phyloP scores from a whole-genome alignment of 768 basidiomycete genomes.

The Amanita fuliginea region DNA sequence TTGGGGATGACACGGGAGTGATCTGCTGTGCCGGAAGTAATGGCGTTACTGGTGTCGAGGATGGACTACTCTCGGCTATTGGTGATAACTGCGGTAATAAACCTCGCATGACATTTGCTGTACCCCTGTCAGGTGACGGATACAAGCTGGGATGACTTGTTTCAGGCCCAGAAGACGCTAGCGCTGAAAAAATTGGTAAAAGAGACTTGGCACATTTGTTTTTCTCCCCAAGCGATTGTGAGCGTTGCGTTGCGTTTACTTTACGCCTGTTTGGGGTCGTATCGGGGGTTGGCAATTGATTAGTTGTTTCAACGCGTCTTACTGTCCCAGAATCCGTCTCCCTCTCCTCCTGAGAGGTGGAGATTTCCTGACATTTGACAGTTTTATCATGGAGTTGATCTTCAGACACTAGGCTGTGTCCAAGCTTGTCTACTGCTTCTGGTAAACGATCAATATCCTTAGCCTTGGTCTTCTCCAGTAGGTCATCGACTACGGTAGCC shows the following conservation, averaged over 20 bases:
- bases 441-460: constrained; percentile 38
- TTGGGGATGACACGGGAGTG: neutral
- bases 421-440: constrained; percentile 37
- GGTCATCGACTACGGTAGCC: constrained; percentile 53
- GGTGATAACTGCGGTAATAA: neutral
- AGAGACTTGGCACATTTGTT: neutral
- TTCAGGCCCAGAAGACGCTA: neutral
- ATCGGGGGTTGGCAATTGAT: constrained; percentile 2
- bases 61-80: neutral
- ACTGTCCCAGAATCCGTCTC: neutral
- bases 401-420: constrained; percentile 18
- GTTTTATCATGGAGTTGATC: neutral
- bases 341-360: neutral
- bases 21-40: neutral
- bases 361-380: neutral
- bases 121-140: neutral
- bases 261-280: neutral
- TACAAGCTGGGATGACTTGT: neutral
- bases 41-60: neutral
- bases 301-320: neutral
- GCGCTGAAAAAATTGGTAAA: neutral
- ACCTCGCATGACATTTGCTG: neutral
- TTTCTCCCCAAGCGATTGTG: neutral
- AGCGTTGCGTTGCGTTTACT: neutral
- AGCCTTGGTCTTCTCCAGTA: constrained; percentile 37